Conservation (phyloP, 176 grass and related monocot species). For the Leersia perrieri region DNA sequence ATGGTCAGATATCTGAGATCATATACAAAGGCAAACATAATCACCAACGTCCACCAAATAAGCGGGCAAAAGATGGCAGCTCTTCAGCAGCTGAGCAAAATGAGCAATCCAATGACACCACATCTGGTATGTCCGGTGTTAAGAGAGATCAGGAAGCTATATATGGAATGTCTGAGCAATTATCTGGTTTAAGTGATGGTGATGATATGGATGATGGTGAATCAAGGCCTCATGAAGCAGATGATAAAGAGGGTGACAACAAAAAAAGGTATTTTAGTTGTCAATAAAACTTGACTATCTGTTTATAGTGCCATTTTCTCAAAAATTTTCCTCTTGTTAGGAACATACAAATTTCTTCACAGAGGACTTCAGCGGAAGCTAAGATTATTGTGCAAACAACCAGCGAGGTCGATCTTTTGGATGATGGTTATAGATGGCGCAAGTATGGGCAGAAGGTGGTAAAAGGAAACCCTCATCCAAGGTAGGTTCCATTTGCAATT, state of each 20-base stretch:
- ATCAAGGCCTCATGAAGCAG: slow-evolving; percentile 45
- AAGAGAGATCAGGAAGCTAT: slow-evolving; percentile 56
- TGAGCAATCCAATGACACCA: slow-evolving; percentile 54
- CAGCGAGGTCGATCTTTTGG: slow-evolving; percentile 96
- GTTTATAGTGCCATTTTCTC: not conserved
- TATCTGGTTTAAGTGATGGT: slow-evolving; percentile 68
- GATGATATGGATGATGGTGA: slow-evolving; percentile 70
- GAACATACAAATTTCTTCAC: slow-evolving; percentile 71
- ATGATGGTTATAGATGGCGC: slow-evolving; percentile 99
- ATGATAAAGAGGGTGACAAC: slow-evolving; percentile 44
- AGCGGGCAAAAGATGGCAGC: slow-evolving; percentile 66
- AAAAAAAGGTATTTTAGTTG: slow-evolving; percentile 62
- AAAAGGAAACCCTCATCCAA: slow-evolving; percentile 97
- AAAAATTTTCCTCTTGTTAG: slow-evolving; percentile 32
- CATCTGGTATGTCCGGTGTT: slow-evolving; percentile 43
- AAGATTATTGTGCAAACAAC: slow-evolving; percentile 96
- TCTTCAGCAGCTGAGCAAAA: slow-evolving; percentile 43
- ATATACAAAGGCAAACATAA: slow-evolving; percentile 96
- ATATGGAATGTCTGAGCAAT: slow-evolving; percentile 70
- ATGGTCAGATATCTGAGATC: slow-evolving; percentile 95
- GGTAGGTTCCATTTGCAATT: slow-evolving; percentile 36
- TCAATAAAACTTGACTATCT: slow-evolving; percentile 16
- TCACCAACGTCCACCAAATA: slow-evolving; percentile 74
- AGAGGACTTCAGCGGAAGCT: slow-evolving; percentile 58
- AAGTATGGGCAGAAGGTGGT: slow-evolving; percentile 97